Conservation (phyloP, 192 early-diverging fungal genomes). For the Linderina pennispora region DNA sequence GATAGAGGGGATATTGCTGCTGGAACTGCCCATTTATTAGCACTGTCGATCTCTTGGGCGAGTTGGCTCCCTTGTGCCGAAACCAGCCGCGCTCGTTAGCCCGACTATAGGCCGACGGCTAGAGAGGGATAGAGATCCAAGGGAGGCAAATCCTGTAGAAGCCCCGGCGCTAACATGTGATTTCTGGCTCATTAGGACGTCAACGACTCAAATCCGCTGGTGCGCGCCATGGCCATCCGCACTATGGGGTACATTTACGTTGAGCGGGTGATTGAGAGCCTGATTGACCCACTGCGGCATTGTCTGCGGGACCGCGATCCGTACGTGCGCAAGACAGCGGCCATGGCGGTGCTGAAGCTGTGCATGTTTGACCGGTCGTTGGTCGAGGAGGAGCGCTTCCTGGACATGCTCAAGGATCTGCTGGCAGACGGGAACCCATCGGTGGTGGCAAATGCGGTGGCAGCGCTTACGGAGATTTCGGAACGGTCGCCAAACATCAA, state of each 20-base stretch:
- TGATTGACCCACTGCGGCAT: conserved; percentile 80
- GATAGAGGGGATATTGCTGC: no score
- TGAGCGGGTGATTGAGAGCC: conserved; percentile 78
- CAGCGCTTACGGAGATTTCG: conserved; percentile 90
- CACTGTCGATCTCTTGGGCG: no score
- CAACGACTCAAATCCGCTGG: conserved; percentile 87
- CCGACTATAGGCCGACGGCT: no score
- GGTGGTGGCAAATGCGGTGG: conserved; percentile 94
- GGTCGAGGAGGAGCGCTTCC: conserved; percentile 80
- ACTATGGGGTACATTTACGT: conserved; percentile 97
- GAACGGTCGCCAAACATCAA: conserved; percentile 81
- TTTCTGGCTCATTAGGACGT: conserved; percentile 58
- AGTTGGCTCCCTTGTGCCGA: no score
- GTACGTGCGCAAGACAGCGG: conserved; percentile 95
- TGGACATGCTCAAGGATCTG: conserved; percentile 84
- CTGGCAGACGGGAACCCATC: conserved; percentile 87
- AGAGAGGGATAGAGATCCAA: no score
- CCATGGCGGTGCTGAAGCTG: conserved; percentile 90
- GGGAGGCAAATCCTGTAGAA: no score
- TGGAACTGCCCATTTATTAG: no score
- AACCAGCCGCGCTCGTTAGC: no score
- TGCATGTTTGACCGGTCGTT: conserved; percentile 82
- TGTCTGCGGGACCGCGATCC: conserved; percentile 85
- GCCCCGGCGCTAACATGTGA: not conserved
- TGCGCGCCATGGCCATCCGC: conserved; percentile 90